Evolutionary conservation across 805 yeast genomes (phyloP), one percentile per base, ranked within the genome.

Genomic region (Saturnispora kantuleensis): DNA sequence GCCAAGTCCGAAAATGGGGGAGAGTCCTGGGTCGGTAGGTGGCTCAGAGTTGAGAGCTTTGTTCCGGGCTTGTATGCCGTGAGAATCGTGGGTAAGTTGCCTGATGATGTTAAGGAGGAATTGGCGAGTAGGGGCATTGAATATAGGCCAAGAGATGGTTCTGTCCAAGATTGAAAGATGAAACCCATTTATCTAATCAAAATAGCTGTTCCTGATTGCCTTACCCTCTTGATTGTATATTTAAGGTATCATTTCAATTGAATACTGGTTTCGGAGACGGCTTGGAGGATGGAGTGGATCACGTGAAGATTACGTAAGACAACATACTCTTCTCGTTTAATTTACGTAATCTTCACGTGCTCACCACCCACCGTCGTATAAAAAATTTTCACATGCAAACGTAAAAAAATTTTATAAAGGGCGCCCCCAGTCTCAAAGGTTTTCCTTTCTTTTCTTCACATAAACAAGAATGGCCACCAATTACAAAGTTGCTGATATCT

Each of bases 401-500:
- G 21, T 13, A 35, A 13, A 11, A 11, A 28, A 12, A 21, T n/a
- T 35, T 35, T 35, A 35, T 35, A 5, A 28, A 10, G 13, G 31
- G 18, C 26, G 26, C 26, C 26, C 26, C 26, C 26, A 17, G 29
- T n/a, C 10, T 28, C 37, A 34, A 21, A 12, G 10, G 11, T 32
- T 10, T 29, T 41, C 28, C 26, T 21, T 34, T 35, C 29, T 15
- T 35, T 35, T 30, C 33, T 18, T 8, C 17, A 11, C 9, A 10
- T 21, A 21, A 21, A 26, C 39, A 34, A 44, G 34, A 30, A 41
- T 44, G 40, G 45, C 40, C 21, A 41, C 45, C 31, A 84, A 80
- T 71, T 93, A 79, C 79, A 90, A 93, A 73, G 96, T 90, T 68
- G 94, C 97, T 61, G 98, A 90, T 71, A 84, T 93, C 71, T 85